Evolutionary conservation across 1,284 basidiomycete species (phyloP).

Genomic region (Abortiporus biennis): DNA sequence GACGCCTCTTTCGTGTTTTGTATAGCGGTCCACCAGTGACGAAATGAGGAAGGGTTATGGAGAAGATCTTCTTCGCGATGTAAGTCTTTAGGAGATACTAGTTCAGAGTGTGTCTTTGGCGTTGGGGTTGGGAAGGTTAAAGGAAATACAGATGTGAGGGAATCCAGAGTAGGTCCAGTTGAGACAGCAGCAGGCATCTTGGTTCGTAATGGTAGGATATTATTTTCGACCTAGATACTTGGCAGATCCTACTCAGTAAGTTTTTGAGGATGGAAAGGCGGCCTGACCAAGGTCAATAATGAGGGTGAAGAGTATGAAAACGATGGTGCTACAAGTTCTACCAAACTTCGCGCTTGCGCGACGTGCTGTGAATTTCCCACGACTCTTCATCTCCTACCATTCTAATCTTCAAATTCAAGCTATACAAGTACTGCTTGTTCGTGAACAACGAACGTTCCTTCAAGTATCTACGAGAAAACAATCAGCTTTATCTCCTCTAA

Average conservation of each 20-base stretch:
- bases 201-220: not conserved
- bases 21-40: conserved; percentile 90
- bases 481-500: too few species aligned
- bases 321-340: too few species aligned
- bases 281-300: not conserved
- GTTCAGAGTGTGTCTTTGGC: conserved; percentile 69
- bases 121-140: conserved; percentile 82
- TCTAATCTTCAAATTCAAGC: too few species aligned
- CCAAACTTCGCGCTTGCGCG: too few species aligned
- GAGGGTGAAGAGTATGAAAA: too few species aligned
- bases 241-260: not conserved
- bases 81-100: conserved; percentile 76
- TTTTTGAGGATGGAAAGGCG: not conserved
- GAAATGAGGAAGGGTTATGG: conserved; percentile 86
- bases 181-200: conserved; percentile 45
- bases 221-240: not conserved
- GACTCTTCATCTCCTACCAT: too few species aligned
- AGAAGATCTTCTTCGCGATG: conserved; percentile 94
- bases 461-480: too few species aligned
- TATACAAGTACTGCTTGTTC: too few species aligned
- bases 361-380: too few species aligned
- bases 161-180: conserved; percentile 29
- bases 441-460: too few species aligned
- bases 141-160: conserved; percentile 63
- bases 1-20: conserved; percentile 68